Percentiles rank a stretch among this genome's conserved stretches.
Evolutionary conservation across 2,329 filamentous ascomycete genomes (phyloP).

Genomic region (Thielaviopsis musarum): DNA sequence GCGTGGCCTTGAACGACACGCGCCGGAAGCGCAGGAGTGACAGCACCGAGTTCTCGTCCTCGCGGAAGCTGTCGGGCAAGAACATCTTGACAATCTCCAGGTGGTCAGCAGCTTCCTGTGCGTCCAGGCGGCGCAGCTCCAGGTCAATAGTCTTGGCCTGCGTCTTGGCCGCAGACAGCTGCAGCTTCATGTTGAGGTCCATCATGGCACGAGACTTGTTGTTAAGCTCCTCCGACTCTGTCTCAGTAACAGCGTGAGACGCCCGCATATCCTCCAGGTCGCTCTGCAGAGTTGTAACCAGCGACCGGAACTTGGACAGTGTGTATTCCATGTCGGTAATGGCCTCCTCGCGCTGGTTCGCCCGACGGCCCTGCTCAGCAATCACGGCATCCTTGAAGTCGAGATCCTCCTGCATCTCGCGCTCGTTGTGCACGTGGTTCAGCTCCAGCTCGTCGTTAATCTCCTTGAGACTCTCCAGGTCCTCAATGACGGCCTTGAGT

Average conservation of each 20-base stretch:
- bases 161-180: conserved; percentile 75
- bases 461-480: conserved; percentile 78
- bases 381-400: conserved; percentile 77
- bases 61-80: conserved; percentile 66
- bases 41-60: conserved; percentile 72
- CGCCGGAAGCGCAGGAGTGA: conserved; percentile 78
- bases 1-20: conserved; percentile 69
- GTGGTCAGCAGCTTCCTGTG: conserved; percentile 76
- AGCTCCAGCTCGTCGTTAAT: conserved; percentile 88
- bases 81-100: conserved; percentile 79
- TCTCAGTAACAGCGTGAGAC: conserved; percentile 81
- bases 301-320: conserved; percentile 69
- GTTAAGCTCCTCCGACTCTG: conserved; percentile 79
- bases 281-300: conserved; percentile 69
- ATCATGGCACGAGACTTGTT: conserved; percentile 85
- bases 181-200: conserved; percentile 89
- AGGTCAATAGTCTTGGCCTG: conserved; percentile 90
- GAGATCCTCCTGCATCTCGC: conserved; percentile 84
- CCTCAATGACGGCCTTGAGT: conserved; percentile 64
- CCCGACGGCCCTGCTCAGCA: conserved; percentile 59
- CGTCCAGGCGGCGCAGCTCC: conserved; percentile 71
- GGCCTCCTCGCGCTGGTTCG: conserved; percentile 58
- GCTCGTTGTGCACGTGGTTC: conserved; percentile 84
- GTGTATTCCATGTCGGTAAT: conserved; percentile 86
- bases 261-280: conserved; percentile 86